Evolutionary conservation across 2,329 filamentous ascomycete species (phyloP), one percentile per base, ranked within the genome.

Genomic region (Talaromyces sp.): DNA sequence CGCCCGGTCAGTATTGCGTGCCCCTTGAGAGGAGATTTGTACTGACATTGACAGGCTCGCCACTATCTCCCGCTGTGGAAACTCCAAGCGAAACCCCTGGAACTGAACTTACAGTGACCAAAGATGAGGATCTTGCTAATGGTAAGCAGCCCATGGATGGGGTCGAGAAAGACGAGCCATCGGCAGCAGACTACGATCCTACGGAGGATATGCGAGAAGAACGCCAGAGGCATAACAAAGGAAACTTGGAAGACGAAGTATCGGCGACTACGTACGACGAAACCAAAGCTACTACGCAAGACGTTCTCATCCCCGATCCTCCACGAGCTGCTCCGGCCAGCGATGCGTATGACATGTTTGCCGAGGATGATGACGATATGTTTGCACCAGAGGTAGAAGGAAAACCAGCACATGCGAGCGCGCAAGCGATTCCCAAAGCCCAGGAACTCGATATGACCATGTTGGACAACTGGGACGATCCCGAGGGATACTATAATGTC

Each of bases 401-500:
- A 39, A 68, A 72, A 13, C 65, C 90, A 63, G 84, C 87, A 27
- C 74, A 75, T 58, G 72, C 75, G 8, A 58, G 56, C 25, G 78
- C 81, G 27, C 75, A 78, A 58, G 75, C 76, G 33, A 80, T 81
- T 33, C 76, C 80, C 44, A 80, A 81, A 73, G 81, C 80, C 67
- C 78, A 87, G 75, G 78, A 88, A 74, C 74, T 86, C 58, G 84
- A 85, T 71, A 87, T 87, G 65, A 91, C 88, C 64, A 90, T 93
- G 74, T 85, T 97, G 58, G 93, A 98, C 70, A 93, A 96, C 63
- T 91, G 88, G 88, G 93, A 96, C 71, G 95, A 98, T 72, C 87
- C 89, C 58, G 92, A 99, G 71, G 95, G 93, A 6, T 98, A 98
- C 74, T 99, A 98, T 81, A 96, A 95, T 76, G 88, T 97, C 62